phyloP scores from a whole-genome alignment of 805 yeast genomes.

The Candida boleticola region DNA sequence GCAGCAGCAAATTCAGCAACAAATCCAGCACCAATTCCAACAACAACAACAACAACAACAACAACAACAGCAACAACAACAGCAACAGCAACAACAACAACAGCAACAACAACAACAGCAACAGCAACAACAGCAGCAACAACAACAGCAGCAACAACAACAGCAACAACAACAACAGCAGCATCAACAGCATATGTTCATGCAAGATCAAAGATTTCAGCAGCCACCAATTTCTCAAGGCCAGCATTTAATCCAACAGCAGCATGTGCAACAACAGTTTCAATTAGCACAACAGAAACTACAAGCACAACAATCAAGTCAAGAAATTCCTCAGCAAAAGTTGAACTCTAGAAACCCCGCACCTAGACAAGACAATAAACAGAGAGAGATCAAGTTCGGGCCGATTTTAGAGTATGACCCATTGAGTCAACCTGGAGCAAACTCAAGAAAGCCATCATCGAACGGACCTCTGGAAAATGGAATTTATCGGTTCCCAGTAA shows the following conservation, averaged over 20 bases:
- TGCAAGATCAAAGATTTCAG: background rate
- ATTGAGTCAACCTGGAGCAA: conserved; percentile 14
- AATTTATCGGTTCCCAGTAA: conserved; percentile 19
- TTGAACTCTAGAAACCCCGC: background rate
- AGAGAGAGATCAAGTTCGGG: conserved; percentile 20
- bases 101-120: conserved; percentile 14
- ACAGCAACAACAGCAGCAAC: conserved; percentile 11
- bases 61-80: background rate
- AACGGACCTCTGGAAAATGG: conserved; percentile 9
- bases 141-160: conserved; percentile 12
- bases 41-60: background rate
- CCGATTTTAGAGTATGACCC: conserved; percentile 28
- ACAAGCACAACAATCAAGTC: conserved; percentile 1
- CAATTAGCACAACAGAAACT: background rate
- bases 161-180: conserved; percentile 11
- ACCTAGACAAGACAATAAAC: conserved; percentile 7
- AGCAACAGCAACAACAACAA: background rate
- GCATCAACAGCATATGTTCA: conserved; percentile 3
- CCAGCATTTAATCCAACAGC: conserved; percentile 3
- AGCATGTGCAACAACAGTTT: conserved; percentile 4
- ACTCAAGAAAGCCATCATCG: conserved; percentile 8
- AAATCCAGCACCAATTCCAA: background rate
- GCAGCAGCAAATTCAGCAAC: conserved; percentile 16
- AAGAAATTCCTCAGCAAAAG: background rate
- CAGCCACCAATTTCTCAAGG: conserved; percentile 1